phyloP scores from a whole-genome alignment of 2,329 filamentous ascomycete species.

The Hypocrella siamensis region DNA sequence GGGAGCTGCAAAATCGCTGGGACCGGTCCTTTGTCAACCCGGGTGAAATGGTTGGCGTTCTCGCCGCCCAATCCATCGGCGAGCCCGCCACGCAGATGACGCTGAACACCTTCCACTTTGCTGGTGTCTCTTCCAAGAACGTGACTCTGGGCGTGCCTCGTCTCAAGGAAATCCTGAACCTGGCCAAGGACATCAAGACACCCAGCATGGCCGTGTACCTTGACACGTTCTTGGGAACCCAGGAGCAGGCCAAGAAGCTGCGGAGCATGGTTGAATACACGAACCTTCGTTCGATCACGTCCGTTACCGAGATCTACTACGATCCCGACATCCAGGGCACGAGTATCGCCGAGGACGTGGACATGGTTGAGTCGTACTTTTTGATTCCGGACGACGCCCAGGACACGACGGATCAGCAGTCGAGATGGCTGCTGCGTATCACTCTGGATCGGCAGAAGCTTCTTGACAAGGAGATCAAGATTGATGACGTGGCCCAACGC shows the following conservation, averaged over 20 bases:
- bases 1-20: slow-evolving; percentile 82
- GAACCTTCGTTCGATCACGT: slow-evolving; percentile 78
- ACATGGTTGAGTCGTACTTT: slow-evolving; percentile 96
- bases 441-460: slow-evolving; percentile 87
- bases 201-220: slow-evolving; percentile 92
- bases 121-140: slow-evolving; percentile 99
- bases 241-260: slow-evolving; percentile 70
- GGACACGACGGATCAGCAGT: slow-evolving; percentile 54
- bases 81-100: slow-evolving; percentile 99
- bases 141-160: slow-evolving; percentile 97
- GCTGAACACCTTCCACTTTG: slow-evolving; percentile 98
- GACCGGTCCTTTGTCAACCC: slow-evolving; percentile 72
- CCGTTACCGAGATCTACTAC: slow-evolving; percentile 92
- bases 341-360: slow-evolving; percentile 70
- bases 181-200: slow-evolving; percentile 96
- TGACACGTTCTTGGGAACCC: slow-evolving; percentile 44
- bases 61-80: slow-evolving; percentile 96
- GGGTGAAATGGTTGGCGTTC: slow-evolving; percentile 96
- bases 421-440: slow-evolving; percentile 89
- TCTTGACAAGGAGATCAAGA: slow-evolving; percentile 82
- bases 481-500: slow-evolving; percentile 76
- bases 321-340: slow-evolving; percentile 81
- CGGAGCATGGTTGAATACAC: slow-evolving; percentile 90
- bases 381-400: slow-evolving; percentile 70
- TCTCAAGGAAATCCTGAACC: slow-evolving; percentile 97